Base-by-base conservation (phyloP, 2,329 filamentous ascomycete species). In the Mycosphaerella arachidis region DNA sequence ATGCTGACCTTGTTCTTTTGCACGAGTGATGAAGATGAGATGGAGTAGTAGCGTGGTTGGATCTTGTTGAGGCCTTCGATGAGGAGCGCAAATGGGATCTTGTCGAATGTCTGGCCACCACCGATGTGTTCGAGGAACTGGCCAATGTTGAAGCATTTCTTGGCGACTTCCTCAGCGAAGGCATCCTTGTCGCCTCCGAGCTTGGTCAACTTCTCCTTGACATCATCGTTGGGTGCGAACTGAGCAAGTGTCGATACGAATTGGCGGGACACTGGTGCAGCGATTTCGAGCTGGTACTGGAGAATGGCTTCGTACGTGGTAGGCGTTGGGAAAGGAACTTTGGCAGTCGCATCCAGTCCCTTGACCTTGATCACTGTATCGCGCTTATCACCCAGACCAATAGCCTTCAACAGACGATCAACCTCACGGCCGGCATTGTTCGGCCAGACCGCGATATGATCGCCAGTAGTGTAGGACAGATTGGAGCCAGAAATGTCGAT, bases 41-140 rank as follows among this genome's bases (percentile, higher is more conserved):
- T 99, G 53, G 95, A 99, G 81, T 99, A 99, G 82, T 97, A 99
- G 53, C 94, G 91, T 43, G 94, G 93, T 76, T 99, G 94, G 59
- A 99, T 86, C 81, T 97, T 97, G 77, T 87, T 90, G 63, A 99
- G 77, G 66, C 91, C 90, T 81, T 99, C 94, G 67, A 99, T 92
- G 69, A 97, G 87, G 69, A 92, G 87, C 8, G 94, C 96, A 79
- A 99, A 97, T 16, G 94, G 95, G 58, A 97, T 86, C 57, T 86
- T 87, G 57, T 85, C 80, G 90, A 94, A 99, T 60, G 86, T 86
- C 76, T 90, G 80, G 53, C 88, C 86, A 35, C 88, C 86, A 69
- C 86, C 83, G 64, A 94, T 83, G 55, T 81, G 83, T 66, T 91
- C 82, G 45, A 99, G 83, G 53, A 94, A 85, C 71, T 95, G 89